Percentiles rank a stretch among this genome's conserved stretches.
Evolutionary conservation across 176 grass and related monocot species (phyloP).

Genomic region (maize (Zea mays)): DNA sequence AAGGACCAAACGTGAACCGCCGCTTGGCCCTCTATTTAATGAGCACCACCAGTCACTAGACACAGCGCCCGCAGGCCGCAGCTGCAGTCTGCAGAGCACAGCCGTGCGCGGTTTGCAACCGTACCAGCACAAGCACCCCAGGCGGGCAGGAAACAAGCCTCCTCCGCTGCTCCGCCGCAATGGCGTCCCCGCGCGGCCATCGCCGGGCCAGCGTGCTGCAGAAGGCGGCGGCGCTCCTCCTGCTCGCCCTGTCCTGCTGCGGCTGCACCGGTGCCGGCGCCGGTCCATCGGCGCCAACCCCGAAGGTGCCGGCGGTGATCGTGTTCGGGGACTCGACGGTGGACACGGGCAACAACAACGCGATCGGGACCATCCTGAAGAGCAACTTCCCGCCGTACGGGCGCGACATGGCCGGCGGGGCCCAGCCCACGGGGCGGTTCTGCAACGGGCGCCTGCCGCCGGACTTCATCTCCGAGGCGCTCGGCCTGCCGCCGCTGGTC

Average conservation of each 20-base stretch:
- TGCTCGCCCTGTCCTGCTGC: conserved; percentile 1
- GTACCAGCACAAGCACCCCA: not conserved
- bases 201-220: not conserved
- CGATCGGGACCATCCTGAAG: conserved; percentile 57
- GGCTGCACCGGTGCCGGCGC: not conserved
- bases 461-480: conserved; percentile 65
- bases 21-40: conserved; percentile 40
- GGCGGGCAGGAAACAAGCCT: not conserved
- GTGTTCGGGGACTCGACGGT: conserved; percentile 95
- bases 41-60: not conserved
- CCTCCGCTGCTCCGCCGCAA: not conserved
- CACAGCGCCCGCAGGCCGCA: not conserved
- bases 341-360: conserved; percentile 92
- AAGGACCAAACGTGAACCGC: not conserved
- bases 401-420: conserved; percentile 57
- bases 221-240: not conserved
- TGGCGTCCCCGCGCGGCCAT: not conserved
- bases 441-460: conserved; percentile 60
- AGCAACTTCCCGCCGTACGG: conserved; percentile 91
- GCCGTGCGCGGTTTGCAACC: not conserved
- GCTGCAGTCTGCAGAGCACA: not conserved
- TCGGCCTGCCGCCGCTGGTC: conserved; percentile 61
- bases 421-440: conserved; percentile 61
- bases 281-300: not conserved
- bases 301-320: conserved; percentile 65